These are phyloP conservation scores for Synchytrium microbalum DNA, from an alignment of 371 early-diverging fungal genomes.

Conservation along the genomic window DNA sequence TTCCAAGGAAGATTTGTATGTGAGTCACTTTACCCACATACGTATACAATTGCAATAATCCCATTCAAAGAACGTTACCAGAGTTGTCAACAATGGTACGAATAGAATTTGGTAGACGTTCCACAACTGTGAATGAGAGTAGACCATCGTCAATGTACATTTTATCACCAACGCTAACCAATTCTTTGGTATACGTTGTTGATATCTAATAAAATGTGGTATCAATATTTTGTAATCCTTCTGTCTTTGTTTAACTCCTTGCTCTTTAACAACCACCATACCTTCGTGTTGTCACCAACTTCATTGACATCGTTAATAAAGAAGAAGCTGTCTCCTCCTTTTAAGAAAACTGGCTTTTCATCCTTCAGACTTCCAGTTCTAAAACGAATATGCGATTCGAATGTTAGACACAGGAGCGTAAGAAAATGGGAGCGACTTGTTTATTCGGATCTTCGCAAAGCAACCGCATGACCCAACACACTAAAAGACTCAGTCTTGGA, in stretches of 20 bases:
- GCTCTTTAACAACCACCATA: slow-evolving; percentile 8
- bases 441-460: no score
- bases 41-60: no score
- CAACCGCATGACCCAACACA: no score
- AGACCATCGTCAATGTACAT: slow-evolving; percentile 49
- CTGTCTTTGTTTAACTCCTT: no score
- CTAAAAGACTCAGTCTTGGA: no score
- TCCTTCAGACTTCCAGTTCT: slow-evolving; percentile 32
- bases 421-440: no score
- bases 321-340: slow-evolving; percentile 36
- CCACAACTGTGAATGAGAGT: slow-evolving; percentile 41
- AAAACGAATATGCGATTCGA: not conserved
- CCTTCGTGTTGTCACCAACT: slow-evolving; percentile 40
- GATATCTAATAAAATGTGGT: slow-evolving; percentile 16
- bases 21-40: not conserved
- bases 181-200: slow-evolving; percentile 40
- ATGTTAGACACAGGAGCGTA: not conserved
- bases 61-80: slow-evolving; percentile 21
- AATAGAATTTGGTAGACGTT: slow-evolving; percentile 31
- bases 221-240: not conserved
- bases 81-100: slow-evolving; percentile 33
- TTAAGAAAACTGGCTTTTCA: slow-evolving; percentile 29
- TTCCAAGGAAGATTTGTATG: not conserved
- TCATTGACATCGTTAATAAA: slow-evolving; percentile 41
- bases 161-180: slow-evolving; percentile 35